A percentile compares a stretch with the other conserved stretches of the same genome.
These are phyloP conservation scores for Viola pubescens DNA, from an alignment of 441 rosid species.

Conservation along the genomic window DNA sequence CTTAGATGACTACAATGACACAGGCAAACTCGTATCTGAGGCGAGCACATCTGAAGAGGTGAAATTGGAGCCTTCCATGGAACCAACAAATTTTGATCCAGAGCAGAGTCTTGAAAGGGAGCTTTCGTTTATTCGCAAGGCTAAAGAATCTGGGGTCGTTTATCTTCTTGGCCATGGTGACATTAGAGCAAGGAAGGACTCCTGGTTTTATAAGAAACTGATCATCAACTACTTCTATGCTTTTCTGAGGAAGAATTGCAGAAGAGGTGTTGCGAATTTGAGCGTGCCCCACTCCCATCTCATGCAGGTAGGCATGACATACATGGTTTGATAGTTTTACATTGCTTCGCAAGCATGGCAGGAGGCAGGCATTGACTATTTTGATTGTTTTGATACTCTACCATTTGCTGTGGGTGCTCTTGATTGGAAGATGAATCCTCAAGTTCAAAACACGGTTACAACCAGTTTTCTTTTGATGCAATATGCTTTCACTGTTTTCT, in stretches of 20 bases:
- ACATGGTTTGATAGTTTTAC: conserved; percentile 66
- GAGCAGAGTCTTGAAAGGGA: conserved; percentile 91
- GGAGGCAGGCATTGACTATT: background rate
- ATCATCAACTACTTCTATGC: conserved; percentile 88
- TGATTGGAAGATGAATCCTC: conserved; percentile 3
- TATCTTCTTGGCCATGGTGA: conserved; percentile 98
- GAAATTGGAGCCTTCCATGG: conserved; percentile 25
- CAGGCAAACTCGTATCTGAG: conserved; percentile 37
- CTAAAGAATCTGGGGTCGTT: conserved; percentile 93
- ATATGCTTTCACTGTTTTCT: background rate
- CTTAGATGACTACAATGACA: conserved; percentile 52
- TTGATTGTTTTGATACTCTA: background rate
- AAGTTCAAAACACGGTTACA: background rate
- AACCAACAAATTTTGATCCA: conserved; percentile 39
- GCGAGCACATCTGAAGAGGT: conserved; percentile 49
- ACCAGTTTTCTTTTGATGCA: background rate
- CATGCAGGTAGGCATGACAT: conserved; percentile 98
- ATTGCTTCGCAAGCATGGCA: conserved; percentile 1
- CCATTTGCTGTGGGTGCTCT: conserved; percentile 4
- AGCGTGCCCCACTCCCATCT: conserved; percentile 90
- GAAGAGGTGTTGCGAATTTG: conserved; percentile 85
- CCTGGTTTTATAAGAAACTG: conserved; percentile 91
- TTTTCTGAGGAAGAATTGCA: conserved; percentile 86
- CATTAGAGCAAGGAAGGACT: conserved; percentile 89
- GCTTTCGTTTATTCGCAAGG: conserved; percentile 80